Evolutionary conservation across 768 basidiomycete genomes (phyloP), one percentile per base, ranked within the genome.

Genomic region (Collybia mongolica): DNA sequence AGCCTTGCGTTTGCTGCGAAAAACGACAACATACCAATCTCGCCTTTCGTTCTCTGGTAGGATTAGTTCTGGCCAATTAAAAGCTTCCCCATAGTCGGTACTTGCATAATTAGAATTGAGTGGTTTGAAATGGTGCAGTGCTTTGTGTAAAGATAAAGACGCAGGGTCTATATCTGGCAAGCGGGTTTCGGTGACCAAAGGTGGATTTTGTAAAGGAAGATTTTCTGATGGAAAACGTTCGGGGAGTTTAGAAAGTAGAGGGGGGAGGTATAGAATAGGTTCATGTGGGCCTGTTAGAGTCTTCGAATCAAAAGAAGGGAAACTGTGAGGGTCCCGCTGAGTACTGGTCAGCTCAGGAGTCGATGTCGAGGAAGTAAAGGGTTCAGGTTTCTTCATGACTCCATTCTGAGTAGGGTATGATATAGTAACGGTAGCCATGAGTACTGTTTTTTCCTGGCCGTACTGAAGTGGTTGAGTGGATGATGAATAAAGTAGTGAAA

Each of bases 11-110:
- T 79, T 81, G 54, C 88, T 90, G 11, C 92, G 78, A 68, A 98
- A 98, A 14, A 83, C 91, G 9, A 98, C 96, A 53, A 85, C 85
- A 63, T 96, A 98, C 92, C 90, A 97, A 50, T 93, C 90, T 35
- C 90, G 72, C 56, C 90, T 88, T 40, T 88, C 83, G 2, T 86
- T 79, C 45, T 71, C 70, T 1, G 87, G 86, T 12, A 96, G 74
- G 3, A 65, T 61, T 1, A 96, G 72, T 39, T 88, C 79, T 15
- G 66, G 60, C 94, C 94, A 98, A 65, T 97, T 97, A 75, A 98
- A 98, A 2, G 91, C 89, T 22, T 83, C 73, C 2, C 70, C 70
- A 58, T 96, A 98, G 4, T 82, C 73, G 3, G 66, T 66, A 8
- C 53, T 59, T 0, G 92, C 86, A 54, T 96, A 97, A 28, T 81